phyloP scores from a whole-genome alignment of 176 grass and related monocot genomes.

The Musa beccarii region DNA sequence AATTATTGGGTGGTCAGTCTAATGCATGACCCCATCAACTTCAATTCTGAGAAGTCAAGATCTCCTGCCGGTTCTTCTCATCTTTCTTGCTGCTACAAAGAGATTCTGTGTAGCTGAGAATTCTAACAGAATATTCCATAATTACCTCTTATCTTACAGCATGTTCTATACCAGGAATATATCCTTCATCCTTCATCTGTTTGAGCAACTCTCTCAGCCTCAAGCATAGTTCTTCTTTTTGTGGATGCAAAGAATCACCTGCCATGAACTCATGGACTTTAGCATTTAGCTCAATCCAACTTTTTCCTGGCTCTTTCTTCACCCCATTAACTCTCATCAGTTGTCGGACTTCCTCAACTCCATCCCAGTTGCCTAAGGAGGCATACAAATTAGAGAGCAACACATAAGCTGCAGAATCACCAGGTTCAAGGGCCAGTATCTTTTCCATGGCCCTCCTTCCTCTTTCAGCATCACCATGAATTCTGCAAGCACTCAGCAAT shows the following conservation, averaged over 20 bases:
- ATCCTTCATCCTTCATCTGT: constrained; percentile 26
- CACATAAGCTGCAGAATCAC: constrained; percentile 29
- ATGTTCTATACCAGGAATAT: constrained; percentile 13
- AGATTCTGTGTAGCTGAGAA: background rate
- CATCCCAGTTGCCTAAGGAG: constrained; percentile 14
- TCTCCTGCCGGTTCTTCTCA: background rate
- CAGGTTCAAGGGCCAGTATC: constrained; percentile 21
- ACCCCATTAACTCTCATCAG: constrained; percentile 17
- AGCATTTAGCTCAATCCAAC: constrained; percentile 22
- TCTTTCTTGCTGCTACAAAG: background rate
- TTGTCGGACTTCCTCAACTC: constrained; percentile 19
- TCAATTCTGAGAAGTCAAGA: background rate
- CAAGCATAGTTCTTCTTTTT: constrained; percentile 12
- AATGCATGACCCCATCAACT: too few relatives aligned
- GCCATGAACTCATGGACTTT: constrained; percentile 22
- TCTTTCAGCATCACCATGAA: constrained; percentile 14
- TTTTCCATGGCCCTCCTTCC: constrained; percentile 22
- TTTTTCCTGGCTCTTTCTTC: constrained; percentile 25
- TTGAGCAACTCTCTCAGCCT: constrained; percentile 15
- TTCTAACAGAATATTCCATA: background rate
- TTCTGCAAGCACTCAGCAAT: constrained; percentile 27
- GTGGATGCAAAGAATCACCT: constrained; percentile 17
- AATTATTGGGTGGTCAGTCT: too few relatives aligned
- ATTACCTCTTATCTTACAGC: background rate
- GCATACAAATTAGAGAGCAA: constrained; percentile 22